Evolutionary conservation across 305 asterid species (phyloP).

Genomic region (Solanum chacoense): DNA sequence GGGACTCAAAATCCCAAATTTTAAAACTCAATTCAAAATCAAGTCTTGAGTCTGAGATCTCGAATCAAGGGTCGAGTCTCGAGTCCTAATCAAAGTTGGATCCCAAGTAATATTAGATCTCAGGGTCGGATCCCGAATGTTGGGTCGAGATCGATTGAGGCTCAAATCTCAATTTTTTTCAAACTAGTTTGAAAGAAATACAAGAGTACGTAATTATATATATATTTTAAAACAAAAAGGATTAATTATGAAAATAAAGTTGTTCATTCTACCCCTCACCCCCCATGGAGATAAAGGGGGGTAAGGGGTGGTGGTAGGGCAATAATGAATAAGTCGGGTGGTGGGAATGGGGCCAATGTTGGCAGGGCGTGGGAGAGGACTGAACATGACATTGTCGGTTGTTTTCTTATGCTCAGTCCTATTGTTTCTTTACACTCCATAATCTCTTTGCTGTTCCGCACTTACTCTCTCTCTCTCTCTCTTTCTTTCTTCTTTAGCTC

Average conservation of each 20-base stretch:
- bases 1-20: background rate
- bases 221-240: background rate
- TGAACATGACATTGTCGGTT: constrained; percentile 98
- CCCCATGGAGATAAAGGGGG: background rate
- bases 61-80: too few relatives aligned
- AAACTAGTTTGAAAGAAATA: background rate
- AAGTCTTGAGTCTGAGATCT: background rate
- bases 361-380: constrained; percentile 99
- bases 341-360: constrained; percentile 43
- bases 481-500: constrained; percentile 6
- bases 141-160: background rate
- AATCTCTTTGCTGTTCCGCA: constrained; percentile 15
- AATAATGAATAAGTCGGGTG: constrained; percentile 63
- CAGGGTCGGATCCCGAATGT: background rate
- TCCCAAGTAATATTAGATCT: background rate
- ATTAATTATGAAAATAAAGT: background rate
- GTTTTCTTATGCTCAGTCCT: constrained; percentile 47
- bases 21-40: background rate
- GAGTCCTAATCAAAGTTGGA: background rate
- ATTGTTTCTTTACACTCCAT: constrained; percentile 4
- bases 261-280: background rate
- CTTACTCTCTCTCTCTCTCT: constrained; percentile 8
- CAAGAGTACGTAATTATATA: background rate
- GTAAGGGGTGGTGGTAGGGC: constrained; percentile 15
- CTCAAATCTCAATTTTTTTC: background rate